A percentile compares a stretch with the other conserved stretches of the same genome.
Conservation (phyloP, 2,329 filamentous ascomycete genomes). For the Tympanopsis confertula region DNA sequence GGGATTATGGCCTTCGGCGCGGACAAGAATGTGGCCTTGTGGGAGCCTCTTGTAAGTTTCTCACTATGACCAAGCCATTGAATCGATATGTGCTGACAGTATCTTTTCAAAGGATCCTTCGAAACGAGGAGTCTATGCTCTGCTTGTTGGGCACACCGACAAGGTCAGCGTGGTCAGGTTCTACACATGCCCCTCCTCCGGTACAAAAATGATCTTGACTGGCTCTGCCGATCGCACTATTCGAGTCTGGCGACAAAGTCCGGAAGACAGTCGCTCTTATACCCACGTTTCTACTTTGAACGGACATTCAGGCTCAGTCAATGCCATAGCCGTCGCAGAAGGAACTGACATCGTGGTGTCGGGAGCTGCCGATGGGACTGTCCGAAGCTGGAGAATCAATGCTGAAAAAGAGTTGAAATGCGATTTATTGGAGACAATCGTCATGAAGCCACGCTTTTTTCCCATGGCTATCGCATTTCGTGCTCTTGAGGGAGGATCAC, state of each 20-base stretch:
- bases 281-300: constrained; percentile 2
- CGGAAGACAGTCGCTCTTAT: constrained; percentile 1
- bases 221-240: neutral
- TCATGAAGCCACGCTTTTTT: constrained; percentile 67
- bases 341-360: constrained; percentile 43
- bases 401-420: constrained; percentile 13
- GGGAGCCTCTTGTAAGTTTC: constrained; percentile 62
- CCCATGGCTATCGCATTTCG: constrained; percentile 66
- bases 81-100: neutral
- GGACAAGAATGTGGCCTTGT: constrained; percentile 78
- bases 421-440: constrained; percentile 57
- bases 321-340: neutral
- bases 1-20: constrained; percentile 79
- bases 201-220: neutral
- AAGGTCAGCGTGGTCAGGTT: constrained; percentile 1
- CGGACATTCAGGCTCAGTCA: constrained; percentile 4
- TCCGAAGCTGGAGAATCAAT: constrained; percentile 56
- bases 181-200: neutral
- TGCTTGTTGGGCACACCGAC: constrained; percentile 1
- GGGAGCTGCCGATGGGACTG: constrained; percentile 68
- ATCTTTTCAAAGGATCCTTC: neutral
- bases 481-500: constrained; percentile 36
- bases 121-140: neutral
- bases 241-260: neutral
- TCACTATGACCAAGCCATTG: no score